Conservation (phyloP, 768 basidiomycete species). For the Suillus clintonianus region DNA sequence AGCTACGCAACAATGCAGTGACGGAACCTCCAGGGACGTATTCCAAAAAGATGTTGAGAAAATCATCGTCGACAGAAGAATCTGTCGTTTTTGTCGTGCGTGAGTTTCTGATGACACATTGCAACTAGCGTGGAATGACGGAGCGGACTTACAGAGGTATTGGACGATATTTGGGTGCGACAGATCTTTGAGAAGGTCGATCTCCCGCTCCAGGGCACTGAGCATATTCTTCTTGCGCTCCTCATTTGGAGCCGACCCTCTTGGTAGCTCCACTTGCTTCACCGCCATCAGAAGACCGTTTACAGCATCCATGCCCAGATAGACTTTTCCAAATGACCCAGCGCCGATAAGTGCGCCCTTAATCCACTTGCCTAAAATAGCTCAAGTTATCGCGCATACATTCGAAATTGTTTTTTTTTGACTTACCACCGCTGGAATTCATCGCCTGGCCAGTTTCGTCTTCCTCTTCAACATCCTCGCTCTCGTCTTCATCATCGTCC, state of each 20-base stretch:
- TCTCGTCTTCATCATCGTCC: conserved; percentile 44
- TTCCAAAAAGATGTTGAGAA: conserved; percentile 94
- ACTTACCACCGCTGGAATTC: conserved; percentile 55
- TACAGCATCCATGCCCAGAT: conserved; percentile 92
- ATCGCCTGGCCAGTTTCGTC: conserved; percentile 54
- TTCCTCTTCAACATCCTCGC: conserved; percentile 45
- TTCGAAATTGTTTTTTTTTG: not conserved
- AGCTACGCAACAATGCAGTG: conserved; percentile 82
- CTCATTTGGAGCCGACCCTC: conserved; percentile 80
- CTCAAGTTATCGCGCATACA: conserved; percentile 6
- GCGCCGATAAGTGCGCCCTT: conserved; percentile 95
- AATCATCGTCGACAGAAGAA: conserved; percentile 88
- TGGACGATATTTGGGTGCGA: conserved; percentile 98
- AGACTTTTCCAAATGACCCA: conserved; percentile 94
- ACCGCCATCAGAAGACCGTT: conserved; percentile 94
- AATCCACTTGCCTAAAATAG: conserved; percentile 82
- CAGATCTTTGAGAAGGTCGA: conserved; percentile 87
- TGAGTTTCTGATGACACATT: conserved; percentile 1
- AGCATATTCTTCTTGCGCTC: conserved; percentile 95
- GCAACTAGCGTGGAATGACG: not conserved
- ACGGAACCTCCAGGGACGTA: conserved; percentile 97
- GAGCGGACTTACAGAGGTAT: conserved; percentile 79
- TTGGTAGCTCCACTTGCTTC: conserved; percentile 93
- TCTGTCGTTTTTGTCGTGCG: conserved; percentile 49
- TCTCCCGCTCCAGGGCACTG: conserved; percentile 88